Evolutionary conservation across 768 basidiomycete genomes (phyloP).

Genomic region (Solioccasus polychromus): DNA sequence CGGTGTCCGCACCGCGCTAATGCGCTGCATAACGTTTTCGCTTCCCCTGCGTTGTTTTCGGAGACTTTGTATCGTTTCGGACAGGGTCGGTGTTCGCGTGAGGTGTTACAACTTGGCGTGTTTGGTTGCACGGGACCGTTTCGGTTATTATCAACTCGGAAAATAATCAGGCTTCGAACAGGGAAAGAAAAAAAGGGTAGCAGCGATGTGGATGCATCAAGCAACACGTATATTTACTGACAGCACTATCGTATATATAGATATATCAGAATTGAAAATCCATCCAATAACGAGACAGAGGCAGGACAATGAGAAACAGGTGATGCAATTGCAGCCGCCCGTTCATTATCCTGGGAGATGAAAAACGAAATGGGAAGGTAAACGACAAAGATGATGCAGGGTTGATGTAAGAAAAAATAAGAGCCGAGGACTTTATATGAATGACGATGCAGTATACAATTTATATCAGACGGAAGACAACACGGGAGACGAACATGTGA

Average conservation of each 20-base stretch:
- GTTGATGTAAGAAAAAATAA: background rate
- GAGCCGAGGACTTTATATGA: constrained; percentile 13
- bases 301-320: background rate
- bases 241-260: constrained; percentile 23
- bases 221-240: constrained; percentile 25
- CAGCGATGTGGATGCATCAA: constrained; percentile 22
- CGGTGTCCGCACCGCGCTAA: constrained; percentile 43
- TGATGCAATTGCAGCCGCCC: background rate
- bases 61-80: too few species aligned
- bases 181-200: constrained; percentile 1
- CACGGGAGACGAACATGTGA: constrained; percentile 1
- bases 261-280: constrained; percentile 10
- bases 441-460: constrained; percentile 29
- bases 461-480: constrained; percentile 16
- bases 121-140: background rate
- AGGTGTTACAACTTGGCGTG: too few species aligned
- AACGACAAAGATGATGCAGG: constrained; percentile 2
- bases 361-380: background rate
- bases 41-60: too few species aligned
- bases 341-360: background rate
- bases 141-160: constrained; percentile 2
- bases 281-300: constrained; percentile 2
- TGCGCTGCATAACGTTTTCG: constrained; percentile 27
- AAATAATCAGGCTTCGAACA: background rate
- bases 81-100: too few species aligned